phyloP scores from a whole-genome alignment of 108 stramenopile species.

The Conticribra guillardii region DNA sequence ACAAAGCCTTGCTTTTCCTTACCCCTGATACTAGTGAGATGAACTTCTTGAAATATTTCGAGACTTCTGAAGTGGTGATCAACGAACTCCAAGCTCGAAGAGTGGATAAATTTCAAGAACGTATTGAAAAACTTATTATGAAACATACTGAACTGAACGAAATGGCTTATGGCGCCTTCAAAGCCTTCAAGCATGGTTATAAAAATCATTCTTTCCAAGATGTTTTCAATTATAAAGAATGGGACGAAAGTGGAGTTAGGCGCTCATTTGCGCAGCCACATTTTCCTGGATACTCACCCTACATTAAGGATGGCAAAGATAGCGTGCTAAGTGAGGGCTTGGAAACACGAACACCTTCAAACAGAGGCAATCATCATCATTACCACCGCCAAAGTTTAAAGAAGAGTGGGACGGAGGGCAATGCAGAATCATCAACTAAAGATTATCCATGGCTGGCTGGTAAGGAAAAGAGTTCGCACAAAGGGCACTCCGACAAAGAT shows the following conservation, averaged over 20 bases:
- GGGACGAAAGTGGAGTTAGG: constrained; percentile 9
- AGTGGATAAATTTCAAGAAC: constrained; percentile 12
- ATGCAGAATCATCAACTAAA: neutral
- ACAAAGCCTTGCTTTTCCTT: constrained; percentile 24
- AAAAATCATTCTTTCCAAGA: constrained; percentile 9
- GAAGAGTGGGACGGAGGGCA: neutral
- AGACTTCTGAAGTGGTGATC: neutral
- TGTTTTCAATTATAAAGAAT: neutral
- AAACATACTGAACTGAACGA: constrained; percentile 24
- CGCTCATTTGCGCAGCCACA: constrained; percentile 19
- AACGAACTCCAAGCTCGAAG: constrained; percentile 23
- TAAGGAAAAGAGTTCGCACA: neutral
- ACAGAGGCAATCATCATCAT: neutral
- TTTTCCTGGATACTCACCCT: constrained; percentile 6
- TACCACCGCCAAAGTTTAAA: neutral
- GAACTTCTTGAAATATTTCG: constrained; percentile 21
- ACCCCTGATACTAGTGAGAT: constrained; percentile 10
- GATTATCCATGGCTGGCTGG: neutral
- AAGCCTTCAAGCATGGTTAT: constrained; percentile 6
- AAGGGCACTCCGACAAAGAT: no score
- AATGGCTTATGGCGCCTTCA: constrained; percentile 15
- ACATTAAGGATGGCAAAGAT: constrained; percentile 7
- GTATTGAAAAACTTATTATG: constrained; percentile 15
- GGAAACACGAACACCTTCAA: neutral
- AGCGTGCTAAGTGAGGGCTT: neutral